Percentiles rank a stretch among this genome's conserved stretches.
These are phyloP conservation scores for Macrophomina tecta DNA, from an alignment of 2,329 filamentous ascomycete genomes.

Conservation along the genomic window DNA sequence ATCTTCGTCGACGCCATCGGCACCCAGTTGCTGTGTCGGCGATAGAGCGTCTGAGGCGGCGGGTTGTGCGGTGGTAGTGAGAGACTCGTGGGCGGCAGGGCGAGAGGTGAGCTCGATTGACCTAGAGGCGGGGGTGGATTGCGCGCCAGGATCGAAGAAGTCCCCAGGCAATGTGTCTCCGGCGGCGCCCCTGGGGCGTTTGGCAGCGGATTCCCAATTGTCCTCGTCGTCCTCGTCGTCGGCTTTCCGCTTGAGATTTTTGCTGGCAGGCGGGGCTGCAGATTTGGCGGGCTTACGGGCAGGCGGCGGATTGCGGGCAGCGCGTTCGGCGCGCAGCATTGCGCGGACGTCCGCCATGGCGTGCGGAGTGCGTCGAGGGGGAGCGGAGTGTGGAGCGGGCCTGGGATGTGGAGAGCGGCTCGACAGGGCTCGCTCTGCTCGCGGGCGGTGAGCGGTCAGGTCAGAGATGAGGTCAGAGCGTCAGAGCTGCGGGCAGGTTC, in stretches of 20 bases:
- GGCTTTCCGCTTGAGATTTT: conserved; percentile 43
- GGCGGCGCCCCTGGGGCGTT: conserved; percentile 35
- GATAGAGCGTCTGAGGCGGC: conserved; percentile 17
- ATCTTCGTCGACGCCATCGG: conserved; percentile 55
- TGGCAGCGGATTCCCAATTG: conserved; percentile 42
- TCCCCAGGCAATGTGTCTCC: conserved; percentile 37
- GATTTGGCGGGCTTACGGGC: conserved; percentile 38
- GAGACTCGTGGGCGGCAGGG: conserved; percentile 6
- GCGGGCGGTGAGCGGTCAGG: neutral
- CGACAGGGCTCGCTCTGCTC: conserved; percentile 4
- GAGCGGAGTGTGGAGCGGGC: neutral
- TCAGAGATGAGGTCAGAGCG: neutral
- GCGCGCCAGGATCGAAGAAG: conserved; percentile 42
- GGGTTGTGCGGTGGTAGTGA: conserved; percentile 15
- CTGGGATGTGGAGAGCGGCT: neutral
- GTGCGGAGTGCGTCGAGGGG: neutral
- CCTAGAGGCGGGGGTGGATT: conserved; percentile 3
- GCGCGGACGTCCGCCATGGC: conserved; percentile 48
- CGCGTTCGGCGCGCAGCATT: conserved; percentile 46
- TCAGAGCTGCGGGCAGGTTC: neutral
- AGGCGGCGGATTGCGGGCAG: conserved; percentile 38
- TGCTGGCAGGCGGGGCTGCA: conserved; percentile 39
- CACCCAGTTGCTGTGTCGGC: conserved; percentile 30
- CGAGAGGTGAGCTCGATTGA: conserved; percentile 26
- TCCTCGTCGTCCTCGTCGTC: conserved; percentile 38